Base-by-base conservation (phyloP, 2,329 filamentous ascomycete genomes). In the Fusarium sp. region DNA sequence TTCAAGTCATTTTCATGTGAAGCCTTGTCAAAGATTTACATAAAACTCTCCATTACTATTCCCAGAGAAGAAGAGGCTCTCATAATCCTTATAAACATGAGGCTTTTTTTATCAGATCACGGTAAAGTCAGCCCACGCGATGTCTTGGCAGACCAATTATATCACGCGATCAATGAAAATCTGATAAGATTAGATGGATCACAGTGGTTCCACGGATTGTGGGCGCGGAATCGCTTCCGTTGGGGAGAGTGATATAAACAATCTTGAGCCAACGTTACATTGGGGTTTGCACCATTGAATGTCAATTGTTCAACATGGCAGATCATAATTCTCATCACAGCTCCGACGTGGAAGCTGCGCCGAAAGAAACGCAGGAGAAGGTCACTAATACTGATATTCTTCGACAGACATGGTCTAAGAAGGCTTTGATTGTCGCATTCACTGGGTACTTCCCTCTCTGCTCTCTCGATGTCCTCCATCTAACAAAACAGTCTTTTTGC, bases 181-280 rank as follows among this genome's bases (percentile, higher is more conserved):
- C 73, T 70, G 70, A 73, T 75, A 70, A 75, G 73, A 75, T 73
- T 75, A 75, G 73, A 75, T 75, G 72, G 53, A 50, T 52, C 69
- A 42, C 44, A 18, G 40, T 45, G 42, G 59, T 18, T 20, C 33
- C 35, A 53, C 60, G 44, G 60, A 55, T 60, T 69, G 60, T 69
- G 44, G 65, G 54, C 17, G 56, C 72, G 71, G 72, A 74, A 74
- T 32, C 50, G 17, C 27, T 27, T 44, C 59, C 64, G 68, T 49
- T 17, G 14, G 46, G 15, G 2, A 17, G 1, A 35, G 23, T 0
- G 6, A 23, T 55, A 68, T 30, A 59, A 69, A 38, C n/a, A 60
- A 23, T 3, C 20, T 23, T 23, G 20, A 23, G 41, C 27, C 40
- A 27, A 5, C 18, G 49, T 59, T 53, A 40, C 45, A 59, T 56